Evolutionary conservation across 495 filamentous ascomycete species (phyloP).

Genomic region (Copromyces sp.): DNA sequence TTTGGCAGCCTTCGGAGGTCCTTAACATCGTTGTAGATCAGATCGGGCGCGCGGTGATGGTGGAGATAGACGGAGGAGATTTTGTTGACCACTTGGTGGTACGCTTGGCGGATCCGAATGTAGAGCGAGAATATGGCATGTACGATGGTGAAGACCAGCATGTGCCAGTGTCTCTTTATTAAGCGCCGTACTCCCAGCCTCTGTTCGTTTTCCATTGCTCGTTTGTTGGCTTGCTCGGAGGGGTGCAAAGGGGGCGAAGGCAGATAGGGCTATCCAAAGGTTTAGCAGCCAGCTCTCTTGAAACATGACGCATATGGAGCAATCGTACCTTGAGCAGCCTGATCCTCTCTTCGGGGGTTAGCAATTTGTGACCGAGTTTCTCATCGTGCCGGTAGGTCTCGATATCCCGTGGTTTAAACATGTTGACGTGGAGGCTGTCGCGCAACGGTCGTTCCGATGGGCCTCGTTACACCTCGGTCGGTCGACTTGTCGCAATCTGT

Average conservation of each 20-base stretch:
- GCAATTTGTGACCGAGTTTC: constrained; percentile 43
- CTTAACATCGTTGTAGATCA: constrained; percentile 82
- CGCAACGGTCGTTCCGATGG: neutral
- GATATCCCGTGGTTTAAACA: constrained; percentile 47
- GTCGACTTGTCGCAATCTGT: neutral
- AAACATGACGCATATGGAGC: neutral
- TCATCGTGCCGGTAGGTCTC: constrained; percentile 55
- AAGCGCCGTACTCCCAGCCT: constrained; percentile 55
- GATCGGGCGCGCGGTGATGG: constrained; percentile 86
- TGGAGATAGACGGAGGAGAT: constrained; percentile 74
- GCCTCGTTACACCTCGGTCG: neutral
- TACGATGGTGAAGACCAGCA: constrained; percentile 58
- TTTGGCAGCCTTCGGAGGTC: constrained; percentile 59
- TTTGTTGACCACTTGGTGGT: constrained; percentile 63
- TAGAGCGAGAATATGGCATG: constrained; percentile 81
- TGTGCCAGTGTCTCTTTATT: constrained; percentile 53
- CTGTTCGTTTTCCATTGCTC: constrained; percentile 17
- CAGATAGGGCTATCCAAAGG: constrained; percentile 52
- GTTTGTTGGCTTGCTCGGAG: constrained; percentile 11
- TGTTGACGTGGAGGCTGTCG: constrained; percentile 19
- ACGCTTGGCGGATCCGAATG: constrained; percentile 67
- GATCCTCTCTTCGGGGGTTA: constrained; percentile 59
- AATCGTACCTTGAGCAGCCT: constrained; percentile 47
- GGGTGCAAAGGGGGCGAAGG: constrained; percentile 44
- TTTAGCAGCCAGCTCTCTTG: constrained; percentile 9